Percentiles rank a stretch among this genome's conserved stretches.
phyloP scores from a whole-genome alignment of 208 protist species.

The Trypanosoma brucei region DNA sequence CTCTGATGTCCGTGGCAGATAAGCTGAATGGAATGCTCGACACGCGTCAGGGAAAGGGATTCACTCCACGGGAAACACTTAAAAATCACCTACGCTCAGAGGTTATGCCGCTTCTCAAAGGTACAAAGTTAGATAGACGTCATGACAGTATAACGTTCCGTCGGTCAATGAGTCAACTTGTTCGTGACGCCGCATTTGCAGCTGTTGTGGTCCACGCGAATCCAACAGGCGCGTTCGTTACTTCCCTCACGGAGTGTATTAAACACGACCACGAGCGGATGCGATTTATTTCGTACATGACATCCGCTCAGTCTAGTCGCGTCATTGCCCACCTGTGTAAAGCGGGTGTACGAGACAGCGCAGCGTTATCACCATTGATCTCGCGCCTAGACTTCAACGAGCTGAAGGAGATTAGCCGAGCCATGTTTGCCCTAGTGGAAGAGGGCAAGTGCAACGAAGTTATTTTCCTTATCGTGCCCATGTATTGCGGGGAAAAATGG shows the following conservation, averaged over 20 bases:
- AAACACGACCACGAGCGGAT: constrained; percentile 60
- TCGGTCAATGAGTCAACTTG: constrained; percentile 48
- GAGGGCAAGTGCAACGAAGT: constrained; percentile 44
- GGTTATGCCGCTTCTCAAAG: constrained; percentile 66
- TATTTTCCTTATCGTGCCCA: constrained; percentile 54
- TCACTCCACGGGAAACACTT: constrained; percentile 34
- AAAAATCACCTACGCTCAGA: constrained; percentile 50
- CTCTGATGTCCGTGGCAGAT: constrained; percentile 9
- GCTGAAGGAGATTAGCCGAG: constrained; percentile 58
- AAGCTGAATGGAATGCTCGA: constrained; percentile 66
- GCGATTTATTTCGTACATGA: constrained; percentile 72
- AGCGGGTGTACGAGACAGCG: constrained; percentile 47
- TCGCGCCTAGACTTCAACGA: constrained; percentile 54
- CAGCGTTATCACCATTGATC: constrained; percentile 49
- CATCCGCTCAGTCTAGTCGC: constrained; percentile 72
- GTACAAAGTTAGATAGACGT: constrained; percentile 54
- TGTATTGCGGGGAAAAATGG: constrained; percentile 79
- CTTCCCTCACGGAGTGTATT: constrained; percentile 52
- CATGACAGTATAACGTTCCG: constrained; percentile 47
- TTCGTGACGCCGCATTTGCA: constrained; percentile 72
- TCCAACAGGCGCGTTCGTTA: constrained; percentile 50
- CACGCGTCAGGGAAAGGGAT: constrained; percentile 19
- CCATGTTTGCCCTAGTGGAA: constrained; percentile 69
- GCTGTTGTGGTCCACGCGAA: constrained; percentile 50
- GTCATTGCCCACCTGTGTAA: constrained; percentile 61